Percentiles rank a stretch among this genome's conserved stretches.
phyloP scores from a whole-genome alignment of 1,284 basidiomycete genomes.

The Sporisorium exsertum region DNA sequence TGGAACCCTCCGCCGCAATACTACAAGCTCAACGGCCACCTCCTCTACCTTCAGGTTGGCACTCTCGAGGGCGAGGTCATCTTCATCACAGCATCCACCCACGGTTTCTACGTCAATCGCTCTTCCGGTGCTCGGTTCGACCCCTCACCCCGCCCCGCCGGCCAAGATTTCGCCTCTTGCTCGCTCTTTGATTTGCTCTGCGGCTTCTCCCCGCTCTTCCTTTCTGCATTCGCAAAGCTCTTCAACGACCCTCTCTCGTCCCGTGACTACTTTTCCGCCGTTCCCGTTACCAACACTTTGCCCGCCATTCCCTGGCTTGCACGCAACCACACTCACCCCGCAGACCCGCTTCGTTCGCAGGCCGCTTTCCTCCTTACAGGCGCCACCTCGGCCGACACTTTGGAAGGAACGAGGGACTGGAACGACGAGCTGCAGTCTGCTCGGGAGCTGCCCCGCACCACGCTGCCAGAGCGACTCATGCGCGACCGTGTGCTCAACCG shows the following conservation, averaged over 20 bases:
- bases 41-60: constrained; percentile 73
- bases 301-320: constrained; percentile 74
- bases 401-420: constrained; percentile 75
- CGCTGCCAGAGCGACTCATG: constrained; percentile 73
- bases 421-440: constrained; percentile 75
- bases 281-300: constrained; percentile 73
- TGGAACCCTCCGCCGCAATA: constrained; percentile 75
- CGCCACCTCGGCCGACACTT: constrained; percentile 71
- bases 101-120: constrained; percentile 74
- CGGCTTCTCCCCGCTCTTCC: constrained; percentile 70
- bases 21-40: constrained; percentile 73
- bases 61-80: constrained; percentile 74
- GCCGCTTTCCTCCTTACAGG: constrained; percentile 74
- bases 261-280: constrained; percentile 69
- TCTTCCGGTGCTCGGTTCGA: constrained; percentile 68
- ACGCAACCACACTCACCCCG: constrained; percentile 63
- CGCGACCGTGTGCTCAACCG: constrained; percentile 74
- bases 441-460: constrained; percentile 72
- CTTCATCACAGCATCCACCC: constrained; percentile 73
- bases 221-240: constrained; percentile 65
- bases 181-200: constrained; percentile 74
- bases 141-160: constrained; percentile 54
- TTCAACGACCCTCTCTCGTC: constrained; percentile 67
- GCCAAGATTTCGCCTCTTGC: constrained; percentile 68
- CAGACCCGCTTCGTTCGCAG: constrained; percentile 74